Percentiles rank a stretch among this genome's conserved stretches.
Evolutionary conservation across 495 filamentous ascomycete species (phyloP).

Genomic region (Aspergillus biplanus): DNA sequence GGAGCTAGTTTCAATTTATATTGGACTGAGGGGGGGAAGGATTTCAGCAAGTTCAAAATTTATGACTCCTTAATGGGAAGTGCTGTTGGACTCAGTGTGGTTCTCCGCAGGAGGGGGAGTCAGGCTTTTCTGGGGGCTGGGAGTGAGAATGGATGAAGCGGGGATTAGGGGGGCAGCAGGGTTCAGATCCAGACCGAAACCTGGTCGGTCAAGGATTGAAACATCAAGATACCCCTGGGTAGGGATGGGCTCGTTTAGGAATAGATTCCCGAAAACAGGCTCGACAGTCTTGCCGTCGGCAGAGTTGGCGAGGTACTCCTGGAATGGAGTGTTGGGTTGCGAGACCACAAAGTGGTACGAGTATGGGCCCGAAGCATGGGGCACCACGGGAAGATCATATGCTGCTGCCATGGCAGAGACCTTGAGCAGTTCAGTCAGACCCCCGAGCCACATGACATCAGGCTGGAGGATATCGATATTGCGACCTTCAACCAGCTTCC

Average conservation of each 20-base stretch:
- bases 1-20: background rate
- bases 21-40: background rate
- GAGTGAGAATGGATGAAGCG: conserved; percentile 69
- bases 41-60: background rate
- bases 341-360: conserved; percentile 94
- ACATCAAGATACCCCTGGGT: conserved; percentile 78
- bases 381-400: conserved; percentile 93
- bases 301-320: conserved; percentile 92
- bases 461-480: conserved; percentile 93
- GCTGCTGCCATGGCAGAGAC: conserved; percentile 85
- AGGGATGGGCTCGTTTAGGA: conserved; percentile 88
- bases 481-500: conserved; percentile 87
- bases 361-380: conserved; percentile 89
- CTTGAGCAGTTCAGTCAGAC: conserved; percentile 88
- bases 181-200: conserved; percentile 87
- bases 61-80: conserved; percentile 8
- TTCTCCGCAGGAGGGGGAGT: conserved; percentile 40
- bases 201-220: conserved; percentile 81
- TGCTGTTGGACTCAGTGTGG: conserved; percentile 31
- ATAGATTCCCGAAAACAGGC: conserved; percentile 90
- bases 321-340: conserved; percentile 88
- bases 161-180: conserved; percentile 77
- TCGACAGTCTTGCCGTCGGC: conserved; percentile 84
- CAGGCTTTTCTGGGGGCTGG: conserved; percentile 67
- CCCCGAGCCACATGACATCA: conserved; percentile 96